phyloP scores from a whole-genome alignment of 2,329 filamentous ascomycete genomes.

The Phyllosticta capitalensis region DNA sequence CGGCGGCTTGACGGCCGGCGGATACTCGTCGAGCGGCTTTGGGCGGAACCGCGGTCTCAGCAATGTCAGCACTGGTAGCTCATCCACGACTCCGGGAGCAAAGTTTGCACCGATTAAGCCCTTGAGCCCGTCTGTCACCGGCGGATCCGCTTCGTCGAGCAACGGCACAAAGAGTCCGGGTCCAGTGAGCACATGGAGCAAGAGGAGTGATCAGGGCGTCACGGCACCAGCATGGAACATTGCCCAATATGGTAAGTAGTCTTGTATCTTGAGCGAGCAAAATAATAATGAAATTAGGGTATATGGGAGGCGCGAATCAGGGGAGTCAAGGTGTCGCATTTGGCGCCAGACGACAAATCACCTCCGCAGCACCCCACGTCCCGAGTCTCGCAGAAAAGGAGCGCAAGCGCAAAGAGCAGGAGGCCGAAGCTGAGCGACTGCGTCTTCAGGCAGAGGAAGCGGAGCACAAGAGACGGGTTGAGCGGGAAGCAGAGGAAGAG shows the following conservation, averaged over 20 bases:
- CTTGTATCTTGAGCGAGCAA: background rate
- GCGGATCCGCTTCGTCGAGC: constrained; percentile 50
- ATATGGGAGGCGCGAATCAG: constrained; percentile 95
- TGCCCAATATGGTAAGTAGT: constrained; percentile 62
- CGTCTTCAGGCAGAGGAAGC: constrained; percentile 43
- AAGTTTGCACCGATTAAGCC: constrained; percentile 23
- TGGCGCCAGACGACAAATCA: constrained; percentile 86
- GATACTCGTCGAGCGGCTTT: constrained; percentile 18
- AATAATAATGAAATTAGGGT: constrained; percentile 38
- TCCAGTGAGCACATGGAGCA: constrained; percentile 84
- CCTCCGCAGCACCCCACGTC: constrained; percentile 66
- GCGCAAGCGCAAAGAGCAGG: constrained; percentile 49
- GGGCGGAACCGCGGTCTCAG: constrained; percentile 27
- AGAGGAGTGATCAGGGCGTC: constrained; percentile 64
- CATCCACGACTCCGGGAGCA: constrained; percentile 24
- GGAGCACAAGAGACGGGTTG: constrained; percentile 38
- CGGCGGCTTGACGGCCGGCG: constrained; percentile 15
- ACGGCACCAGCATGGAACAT: constrained; percentile 97
- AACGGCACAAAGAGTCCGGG: constrained; percentile 37
- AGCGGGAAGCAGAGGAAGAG: constrained; percentile 53
- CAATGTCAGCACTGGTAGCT: constrained; percentile 19
- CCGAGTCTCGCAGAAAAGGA: constrained; percentile 81
- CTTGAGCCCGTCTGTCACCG: constrained; percentile 39
- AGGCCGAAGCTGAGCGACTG: constrained; percentile 44
- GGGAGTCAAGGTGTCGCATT: constrained; percentile 91